A percentile compares a stretch with the other conserved stretches of the same genome.
These are phyloP conservation scores for Malbranchea cinnamomea DNA, from an alignment of 2,329 filamentous ascomycete species.

Conservation along the genomic window DNA sequence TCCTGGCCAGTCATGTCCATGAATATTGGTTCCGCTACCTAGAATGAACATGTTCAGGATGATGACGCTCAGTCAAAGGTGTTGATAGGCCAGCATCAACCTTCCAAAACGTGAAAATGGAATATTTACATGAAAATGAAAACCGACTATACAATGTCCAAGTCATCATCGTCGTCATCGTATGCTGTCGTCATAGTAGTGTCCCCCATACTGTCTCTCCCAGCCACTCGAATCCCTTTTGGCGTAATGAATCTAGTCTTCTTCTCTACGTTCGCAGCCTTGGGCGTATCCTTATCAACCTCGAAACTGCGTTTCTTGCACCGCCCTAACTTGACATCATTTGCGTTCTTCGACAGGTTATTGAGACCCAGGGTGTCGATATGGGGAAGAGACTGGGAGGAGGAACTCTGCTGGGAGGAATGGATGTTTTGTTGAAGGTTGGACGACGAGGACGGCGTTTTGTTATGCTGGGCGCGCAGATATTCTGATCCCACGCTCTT, in stretches of 20 bases:
- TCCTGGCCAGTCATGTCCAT: no score
- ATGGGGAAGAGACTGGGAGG: not conserved
- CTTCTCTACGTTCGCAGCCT: conserved; percentile 23
- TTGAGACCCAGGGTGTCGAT: conserved; percentile 13
- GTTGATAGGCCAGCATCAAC: no score
- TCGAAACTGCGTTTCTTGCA: conserved; percentile 25
- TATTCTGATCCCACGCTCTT: conserved; percentile 29
- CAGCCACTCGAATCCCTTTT: conserved; percentile 63
- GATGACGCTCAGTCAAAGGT: no score
- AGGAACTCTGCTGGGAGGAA: conserved; percentile 1
- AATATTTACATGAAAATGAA: not conserved
- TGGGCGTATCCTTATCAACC: conserved; percentile 5
- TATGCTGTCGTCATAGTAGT: conserved; percentile 28
- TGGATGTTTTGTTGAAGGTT: not conserved
- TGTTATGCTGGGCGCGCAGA: conserved; percentile 22
- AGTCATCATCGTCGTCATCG: conserved; percentile 36
- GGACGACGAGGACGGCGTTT: conserved; percentile 8
- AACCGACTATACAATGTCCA: conserved; percentile 29
- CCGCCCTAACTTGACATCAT: conserved; percentile 26
- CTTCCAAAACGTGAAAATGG: no score
- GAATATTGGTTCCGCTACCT: no score
- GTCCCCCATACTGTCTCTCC: conserved; percentile 57
- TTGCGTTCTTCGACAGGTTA: conserved; percentile 20
- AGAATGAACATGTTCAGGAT: no score
- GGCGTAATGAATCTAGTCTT: conserved; percentile 70